Base-by-base conservation (phyloP, 768 basidiomycete genomes). In the Galerina marginata region DNA sequence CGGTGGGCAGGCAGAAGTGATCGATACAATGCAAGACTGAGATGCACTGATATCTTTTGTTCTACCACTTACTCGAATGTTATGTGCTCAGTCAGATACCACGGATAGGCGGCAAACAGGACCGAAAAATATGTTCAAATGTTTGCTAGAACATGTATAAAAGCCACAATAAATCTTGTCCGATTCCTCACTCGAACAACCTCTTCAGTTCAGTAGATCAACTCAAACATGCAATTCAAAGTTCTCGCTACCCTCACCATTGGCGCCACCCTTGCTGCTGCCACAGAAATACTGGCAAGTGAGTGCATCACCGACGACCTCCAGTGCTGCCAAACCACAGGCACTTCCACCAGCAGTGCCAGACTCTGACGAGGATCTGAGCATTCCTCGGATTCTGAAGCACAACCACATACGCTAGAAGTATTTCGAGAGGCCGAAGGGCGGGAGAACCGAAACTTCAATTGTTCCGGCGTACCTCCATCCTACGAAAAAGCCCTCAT, bases 361-460 rank as follows among this genome's bases (percentile, higher is more conserved):
- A 29, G 29, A 29, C 29, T 29, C 29, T 29, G 29, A 29, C 29
- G 62, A 62, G 10, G 58, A 75, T 60, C 73, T 83, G 37, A 75
- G 82, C 62, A 84, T 86, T 58, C 80, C 83, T 50, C 78, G 79
- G 88, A 89, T 72, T 72, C 81, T 54, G 68, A 75, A 71, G 67
- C 75, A 64, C 71, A 73, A 72, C 57, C 87, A 72, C 65, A 80
- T 62, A 83, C 81, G 48, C 81, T 95, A 47, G 72, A 77, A 39
- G 89, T 87, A 60, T 93, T 90, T 68, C 84, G 81, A 50, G 76
- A 77, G 56, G 76, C 74, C 39, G 93, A 95, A 74, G 89, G 90
- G 38, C 74, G 77, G 63, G 85, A 83, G 61, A 76, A 78, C 62
- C 79, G 92, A 39, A 87, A 53, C 79, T 81, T 56, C 81, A 81